These are phyloP conservation scores for Cyclospora cayetanensis DNA, from an alignment of 169 alveolate species.

Conservation along the genomic window DNA sequence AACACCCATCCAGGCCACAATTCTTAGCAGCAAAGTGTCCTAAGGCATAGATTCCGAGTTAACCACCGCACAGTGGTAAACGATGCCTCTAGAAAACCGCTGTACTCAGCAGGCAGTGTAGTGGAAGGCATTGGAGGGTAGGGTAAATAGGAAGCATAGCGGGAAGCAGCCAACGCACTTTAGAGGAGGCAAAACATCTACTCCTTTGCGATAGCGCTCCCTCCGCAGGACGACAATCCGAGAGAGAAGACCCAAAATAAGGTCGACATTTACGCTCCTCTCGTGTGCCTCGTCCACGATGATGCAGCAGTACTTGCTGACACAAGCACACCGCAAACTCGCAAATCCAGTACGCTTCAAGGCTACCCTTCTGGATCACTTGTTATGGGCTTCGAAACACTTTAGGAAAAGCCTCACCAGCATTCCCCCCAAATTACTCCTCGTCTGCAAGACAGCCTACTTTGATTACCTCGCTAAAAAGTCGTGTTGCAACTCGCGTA, in stretches of 20 bases:
- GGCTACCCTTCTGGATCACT: not conserved
- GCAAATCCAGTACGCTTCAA: not conserved
- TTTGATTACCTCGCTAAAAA: slow-evolving; percentile 69
- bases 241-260: slow-evolving; percentile 96
- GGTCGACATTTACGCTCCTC: slow-evolving; percentile 98
- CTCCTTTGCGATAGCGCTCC: slow-evolving; percentile 72
- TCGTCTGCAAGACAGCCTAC: not conserved
- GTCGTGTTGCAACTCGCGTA: slow-evolving; percentile 90
- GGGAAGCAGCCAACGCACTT: slow-evolving; percentile 68
- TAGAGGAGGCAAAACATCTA: slow-evolving; percentile 72
- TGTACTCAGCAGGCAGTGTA: not conserved
- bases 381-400: not conserved
- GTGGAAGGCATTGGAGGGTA: not conserved
- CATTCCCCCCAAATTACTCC: too few species aligned
- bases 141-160: not conserved
- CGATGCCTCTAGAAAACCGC: too few species aligned
- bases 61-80: too few species aligned
- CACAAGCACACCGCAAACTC: not conserved
- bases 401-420: not conserved
- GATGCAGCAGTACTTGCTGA: slow-evolving; percentile 94
- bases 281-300: slow-evolving; percentile 99
- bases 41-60: too few species aligned
- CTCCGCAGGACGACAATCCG: slow-evolving; percentile 89
- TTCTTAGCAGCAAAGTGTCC: too few species aligned
- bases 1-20: too few species aligned